These are phyloP conservation scores for Amphibolis antarctica DNA, from an alignment of 106 monocot genomes.

Conservation along the genomic window DNA sequence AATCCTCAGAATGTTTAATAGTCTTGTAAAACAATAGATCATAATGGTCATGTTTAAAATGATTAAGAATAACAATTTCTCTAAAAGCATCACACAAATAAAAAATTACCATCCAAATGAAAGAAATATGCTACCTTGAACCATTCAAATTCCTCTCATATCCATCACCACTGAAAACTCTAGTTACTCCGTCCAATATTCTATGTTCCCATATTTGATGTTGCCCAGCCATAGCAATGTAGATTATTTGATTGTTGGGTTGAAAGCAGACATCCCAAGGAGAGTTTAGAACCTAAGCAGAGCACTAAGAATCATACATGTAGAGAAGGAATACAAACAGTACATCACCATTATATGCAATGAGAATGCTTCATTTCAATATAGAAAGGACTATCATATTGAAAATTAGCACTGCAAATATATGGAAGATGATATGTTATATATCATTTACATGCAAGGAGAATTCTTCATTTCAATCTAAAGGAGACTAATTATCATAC, in stretches of 20 bases:
- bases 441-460: not conserved
- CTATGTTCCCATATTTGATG: constrained; percentile 93
- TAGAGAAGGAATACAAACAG: not conserved
- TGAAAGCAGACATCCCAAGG: constrained; percentile 97
- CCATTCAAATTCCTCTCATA: constrained; percentile 93
- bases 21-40: not conserved
- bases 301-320: not conserved
- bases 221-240: constrained; percentile 98
- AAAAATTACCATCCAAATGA: not conserved
- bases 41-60: not conserved
- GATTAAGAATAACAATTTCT: not conserved
- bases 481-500: not conserved
- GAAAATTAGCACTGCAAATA: not conserved
- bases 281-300: constrained; percentile 76
- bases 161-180: constrained; percentile 84
- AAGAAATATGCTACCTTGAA: constrained; percentile 45
- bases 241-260: constrained; percentile 49
- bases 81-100: not conserved
- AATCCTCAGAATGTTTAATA: not conserved
- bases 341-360: not conserved
- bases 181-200: constrained; percentile 42
- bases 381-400: not conserved
- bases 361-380: not conserved
- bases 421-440: not conserved
- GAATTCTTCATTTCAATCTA: not conserved